These are phyloP conservation scores for Globisporangium solare DNA, from an alignment of 352 stramenopile genomes.

Conservation along the genomic window DNA sequence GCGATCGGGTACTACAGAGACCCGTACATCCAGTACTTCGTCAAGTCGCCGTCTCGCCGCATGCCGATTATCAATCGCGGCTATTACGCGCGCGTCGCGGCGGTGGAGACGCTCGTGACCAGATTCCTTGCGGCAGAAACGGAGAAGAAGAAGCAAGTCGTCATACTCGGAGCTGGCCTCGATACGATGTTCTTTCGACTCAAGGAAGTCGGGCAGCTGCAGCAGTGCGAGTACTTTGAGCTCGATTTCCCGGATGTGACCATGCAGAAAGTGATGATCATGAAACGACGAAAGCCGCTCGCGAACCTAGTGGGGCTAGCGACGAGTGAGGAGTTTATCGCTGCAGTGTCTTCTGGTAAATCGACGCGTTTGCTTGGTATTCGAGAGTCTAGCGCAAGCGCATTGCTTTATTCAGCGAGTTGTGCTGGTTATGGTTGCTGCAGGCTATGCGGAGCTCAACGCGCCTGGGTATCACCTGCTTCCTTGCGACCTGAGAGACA, in stretches of 20 bases:
- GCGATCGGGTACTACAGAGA: constrained; percentile 74
- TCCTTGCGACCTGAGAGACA: constrained; percentile 69
- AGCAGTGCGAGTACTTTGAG: constrained; percentile 76
- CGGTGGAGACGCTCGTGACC: constrained; percentile 63
- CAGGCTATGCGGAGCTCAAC: constrained; percentile 64
- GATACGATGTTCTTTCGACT: constrained; percentile 87
- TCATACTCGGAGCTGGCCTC: constrained; percentile 75
- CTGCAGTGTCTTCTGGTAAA: constrained; percentile 44
- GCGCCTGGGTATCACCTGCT: constrained; percentile 71
- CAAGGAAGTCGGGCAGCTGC: constrained; percentile 28
- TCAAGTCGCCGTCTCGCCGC: constrained; percentile 73
- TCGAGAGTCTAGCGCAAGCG: neutral
- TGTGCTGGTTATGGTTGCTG: neutral
- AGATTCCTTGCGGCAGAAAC: constrained; percentile 41
- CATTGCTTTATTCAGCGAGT: too few relatives aligned
- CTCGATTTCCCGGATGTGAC: constrained; percentile 81
- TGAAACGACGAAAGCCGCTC: constrained; percentile 62
- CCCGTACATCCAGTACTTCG: constrained; percentile 77
- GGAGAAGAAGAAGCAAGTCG: constrained; percentile 53
- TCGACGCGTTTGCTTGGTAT: neutral
- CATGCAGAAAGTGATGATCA: constrained; percentile 74
- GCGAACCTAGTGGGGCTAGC: constrained; percentile 36
- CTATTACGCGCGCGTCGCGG: constrained; percentile 81
- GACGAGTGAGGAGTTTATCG: constrained; percentile 37
- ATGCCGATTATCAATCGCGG: constrained; percentile 89